These are phyloP conservation scores for Fereydounia khargensis DNA, from an alignment of 1,284 basidiomycete genomes.

Conservation along the genomic window DNA sequence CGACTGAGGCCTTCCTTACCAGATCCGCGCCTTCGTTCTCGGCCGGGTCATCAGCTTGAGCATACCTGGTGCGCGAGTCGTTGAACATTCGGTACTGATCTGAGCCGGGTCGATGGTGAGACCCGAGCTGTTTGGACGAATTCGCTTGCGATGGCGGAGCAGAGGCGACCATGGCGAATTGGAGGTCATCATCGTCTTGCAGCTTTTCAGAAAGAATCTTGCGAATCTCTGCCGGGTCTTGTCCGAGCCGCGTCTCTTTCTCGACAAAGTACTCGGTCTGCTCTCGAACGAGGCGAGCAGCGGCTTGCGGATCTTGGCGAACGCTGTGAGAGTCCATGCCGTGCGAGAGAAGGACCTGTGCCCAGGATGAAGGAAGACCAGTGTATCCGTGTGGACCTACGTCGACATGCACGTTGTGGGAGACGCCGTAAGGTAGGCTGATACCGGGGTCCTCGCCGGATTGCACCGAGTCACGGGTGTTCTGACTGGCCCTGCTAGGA, in stretches of 20 bases:
- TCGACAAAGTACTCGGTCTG: slow-evolving; percentile 30
- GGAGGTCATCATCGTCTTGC: slow-evolving; percentile 10
- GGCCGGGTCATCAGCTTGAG: too few relatives aligned
- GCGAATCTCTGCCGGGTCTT: slow-evolving; percentile 12
- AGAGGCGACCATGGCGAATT: slow-evolving; percentile 1
- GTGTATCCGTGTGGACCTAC: slow-evolving; percentile 43
- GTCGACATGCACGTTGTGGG: slow-evolving; percentile 48
- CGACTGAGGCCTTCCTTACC: slow-evolving; percentile 16
- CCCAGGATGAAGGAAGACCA: slow-evolving; percentile 40
- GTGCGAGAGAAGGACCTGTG: slow-evolving; percentile 22
- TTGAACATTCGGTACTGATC: too few relatives aligned
- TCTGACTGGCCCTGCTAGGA: too few relatives aligned
- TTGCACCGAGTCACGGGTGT: too few relatives aligned
- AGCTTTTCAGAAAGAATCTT: slow-evolving; percentile 15
- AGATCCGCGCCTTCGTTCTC: too few relatives aligned
- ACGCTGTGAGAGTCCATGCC: slow-evolving; percentile 21
- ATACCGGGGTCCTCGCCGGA: slow-evolving; percentile 34
- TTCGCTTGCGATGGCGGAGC: background rate
- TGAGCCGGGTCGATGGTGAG: too few relatives aligned
- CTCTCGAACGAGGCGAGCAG: slow-evolving; percentile 15
- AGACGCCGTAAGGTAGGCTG: slow-evolving; percentile 37
- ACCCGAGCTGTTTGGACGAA: too few relatives aligned
- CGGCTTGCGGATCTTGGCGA: slow-evolving; percentile 16
- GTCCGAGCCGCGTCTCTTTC: slow-evolving; percentile 17
- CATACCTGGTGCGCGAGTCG: too few relatives aligned